These are phyloP conservation scores for Zygnema circumcarinatum DNA, from an alignment of 139 green algal species.

Conservation along the genomic window DNA sequence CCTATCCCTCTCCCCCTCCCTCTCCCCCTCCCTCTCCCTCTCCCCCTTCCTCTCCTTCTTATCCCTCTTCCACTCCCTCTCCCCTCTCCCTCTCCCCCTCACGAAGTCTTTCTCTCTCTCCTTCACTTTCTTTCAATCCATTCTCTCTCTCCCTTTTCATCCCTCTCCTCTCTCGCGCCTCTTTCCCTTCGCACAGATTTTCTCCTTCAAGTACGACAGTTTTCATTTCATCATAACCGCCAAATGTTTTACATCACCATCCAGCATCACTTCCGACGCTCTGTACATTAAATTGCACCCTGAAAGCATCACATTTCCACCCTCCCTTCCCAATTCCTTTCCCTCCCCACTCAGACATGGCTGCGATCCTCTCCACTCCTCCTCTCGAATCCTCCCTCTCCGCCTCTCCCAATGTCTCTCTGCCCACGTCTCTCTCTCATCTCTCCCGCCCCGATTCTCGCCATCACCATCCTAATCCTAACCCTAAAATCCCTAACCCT, in stretches of 20 bases:
- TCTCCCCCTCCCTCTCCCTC: neutral
- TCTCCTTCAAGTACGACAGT: neutral
- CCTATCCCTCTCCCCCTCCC: neutral
- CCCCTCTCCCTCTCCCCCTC: neutral
- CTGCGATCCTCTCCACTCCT: neutral
- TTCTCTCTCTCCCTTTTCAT: neutral
- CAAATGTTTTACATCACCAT: neutral
- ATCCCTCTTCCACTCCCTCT: no score
- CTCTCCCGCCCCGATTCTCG: neutral
- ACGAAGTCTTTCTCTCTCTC: neutral
- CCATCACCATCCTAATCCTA: neutral
- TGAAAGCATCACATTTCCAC: neutral
- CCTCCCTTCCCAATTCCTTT: neutral
- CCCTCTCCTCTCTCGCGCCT: neutral
- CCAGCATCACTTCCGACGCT: neutral
- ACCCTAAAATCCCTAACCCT: neutral
- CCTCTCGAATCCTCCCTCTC: neutral
- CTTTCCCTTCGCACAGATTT: neutral
- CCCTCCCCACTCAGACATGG: neutral
- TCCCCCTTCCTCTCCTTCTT: neutral
- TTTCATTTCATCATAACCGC: neutral
- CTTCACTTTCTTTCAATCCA: neutral
- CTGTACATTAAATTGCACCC: neutral
- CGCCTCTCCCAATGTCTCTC: neutral
- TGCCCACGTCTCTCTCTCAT: neutral